Conservation (phyloP, 2,329 filamentous ascomycete genomes). For the Monilinia polystroma region DNA sequence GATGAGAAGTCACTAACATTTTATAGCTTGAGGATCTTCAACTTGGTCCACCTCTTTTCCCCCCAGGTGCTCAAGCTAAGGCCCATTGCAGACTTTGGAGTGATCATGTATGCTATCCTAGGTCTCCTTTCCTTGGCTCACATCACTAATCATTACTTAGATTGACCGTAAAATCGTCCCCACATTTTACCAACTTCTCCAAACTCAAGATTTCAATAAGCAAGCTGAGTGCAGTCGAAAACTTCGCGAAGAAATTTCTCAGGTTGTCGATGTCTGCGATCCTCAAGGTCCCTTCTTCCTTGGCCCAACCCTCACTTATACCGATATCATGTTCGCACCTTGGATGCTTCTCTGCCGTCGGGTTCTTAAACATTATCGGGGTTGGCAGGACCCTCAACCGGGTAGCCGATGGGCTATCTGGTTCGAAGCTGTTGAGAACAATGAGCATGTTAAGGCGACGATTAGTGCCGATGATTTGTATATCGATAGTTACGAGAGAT, state of each 20-base stretch:
- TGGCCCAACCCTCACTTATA: constrained; percentile 41
- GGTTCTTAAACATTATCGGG: constrained; percentile 44
- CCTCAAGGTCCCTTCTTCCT: constrained; percentile 41
- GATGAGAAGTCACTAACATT: constrained; percentile 8
- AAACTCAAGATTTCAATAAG: constrained; percentile 58
- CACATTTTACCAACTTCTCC: constrained; percentile 70
- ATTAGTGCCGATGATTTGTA: constrained; percentile 54
- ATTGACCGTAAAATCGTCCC: constrained; percentile 77
- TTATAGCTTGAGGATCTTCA: constrained; percentile 70
- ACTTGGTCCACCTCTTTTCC: constrained; percentile 59
- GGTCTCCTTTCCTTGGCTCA: background rate
- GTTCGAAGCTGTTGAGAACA: constrained; percentile 43
- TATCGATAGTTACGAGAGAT: constrained; percentile 67
- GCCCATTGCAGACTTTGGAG: constrained; percentile 78
- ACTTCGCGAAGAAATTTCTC: constrained; percentile 63
- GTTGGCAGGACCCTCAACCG: constrained; percentile 42
- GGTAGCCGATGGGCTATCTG: constrained; percentile 42
- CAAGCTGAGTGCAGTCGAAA: constrained; percentile 59
- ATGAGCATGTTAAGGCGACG: constrained; percentile 43
- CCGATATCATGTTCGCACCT: constrained; percentile 44
- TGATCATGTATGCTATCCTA: constrained; percentile 61
- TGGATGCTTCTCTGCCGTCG: constrained; percentile 44
- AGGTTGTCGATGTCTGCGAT: constrained; percentile 42
- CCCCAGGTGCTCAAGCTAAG: constrained; percentile 61
- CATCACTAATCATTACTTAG: constrained; percentile 42